Evolutionary conservation across 192 early-diverging fungal genomes (phyloP).

Genomic region (Umbelopsis ramanniana): DNA sequence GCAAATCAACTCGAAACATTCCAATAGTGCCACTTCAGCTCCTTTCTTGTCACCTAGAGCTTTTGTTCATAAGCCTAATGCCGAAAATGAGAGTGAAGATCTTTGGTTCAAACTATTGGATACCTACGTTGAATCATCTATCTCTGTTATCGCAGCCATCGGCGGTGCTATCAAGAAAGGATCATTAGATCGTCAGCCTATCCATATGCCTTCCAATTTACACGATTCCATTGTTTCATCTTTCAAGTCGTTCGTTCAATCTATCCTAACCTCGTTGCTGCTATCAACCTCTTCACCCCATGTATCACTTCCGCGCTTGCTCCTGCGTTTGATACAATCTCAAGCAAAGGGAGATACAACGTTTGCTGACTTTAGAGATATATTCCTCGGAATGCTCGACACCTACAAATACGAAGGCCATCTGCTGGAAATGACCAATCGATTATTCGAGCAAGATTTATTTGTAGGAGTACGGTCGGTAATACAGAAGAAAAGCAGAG

Average conservation of each 20-base stretch:
- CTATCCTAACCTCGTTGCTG: slow-evolving; percentile 58
- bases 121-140: slow-evolving; percentile 60
- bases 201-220: slow-evolving; percentile 21
- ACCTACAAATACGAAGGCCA: slow-evolving; percentile 70
- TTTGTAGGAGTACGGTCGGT: slow-evolving; percentile 56
- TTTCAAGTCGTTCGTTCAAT: slow-evolving; percentile 63
- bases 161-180: not conserved
- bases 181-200: not conserved
- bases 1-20: slow-evolving; percentile 10
- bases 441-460: slow-evolving; percentile 62
- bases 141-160: slow-evolving; percentile 39
- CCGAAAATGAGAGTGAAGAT: slow-evolving; percentile 47
- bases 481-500: slow-evolving; percentile 52
- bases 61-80: not conserved
- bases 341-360: slow-evolving; percentile 51
- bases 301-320: slow-evolving; percentile 57
- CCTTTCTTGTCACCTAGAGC: not conserved
- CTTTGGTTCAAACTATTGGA: slow-evolving; percentile 62
- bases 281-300: slow-evolving; percentile 61
- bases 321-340: slow-evolving; percentile 58
- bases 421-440: slow-evolving; percentile 63
- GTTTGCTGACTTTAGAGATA: slow-evolving; percentile 61
- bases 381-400: slow-evolving; percentile 65
- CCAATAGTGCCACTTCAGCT: slow-evolving; percentile 23
- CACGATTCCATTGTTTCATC: slow-evolving; percentile 50